Evolutionary conservation across 352 stramenopile genomes (phyloP), one percentile per base, ranked within the genome.

Genomic region (Phytophthora boehmeriae): DNA sequence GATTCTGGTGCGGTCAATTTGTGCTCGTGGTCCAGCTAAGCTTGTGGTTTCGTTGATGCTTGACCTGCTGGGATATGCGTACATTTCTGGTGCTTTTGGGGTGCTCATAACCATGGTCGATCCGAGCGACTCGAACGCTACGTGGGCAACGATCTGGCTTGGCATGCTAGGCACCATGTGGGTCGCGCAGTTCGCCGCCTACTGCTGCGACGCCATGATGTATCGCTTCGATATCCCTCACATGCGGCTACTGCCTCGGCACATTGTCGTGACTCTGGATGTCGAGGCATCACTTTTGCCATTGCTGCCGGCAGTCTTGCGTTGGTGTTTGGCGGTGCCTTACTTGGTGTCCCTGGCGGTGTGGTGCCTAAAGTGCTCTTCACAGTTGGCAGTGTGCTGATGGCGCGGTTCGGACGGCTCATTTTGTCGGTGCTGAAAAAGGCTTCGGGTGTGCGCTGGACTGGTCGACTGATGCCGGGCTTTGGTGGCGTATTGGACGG

Each of bases 401-500:
- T 97, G 20, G 93, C 90, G 8, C 79, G 97, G 5, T 85, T 98
- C 44, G 93, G 93, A 2, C 89, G 97, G 47, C 65, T 98, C n/a
- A 93, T 96, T 19, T 76, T 93, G 11, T 94, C 83, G 11, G 94
- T 98, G 66, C 60, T 98, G 9, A 98, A 98, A 73, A 82, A 95
- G 30, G 90, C 97, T 63, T 88, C 92, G 0, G 91, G 87, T 5
- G 71, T 98, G 52, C 97, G 97, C 54, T 95, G 97, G 66, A 96
- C 93, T 66, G 91, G 93, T 13, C 79, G 92, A 49, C 62, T 98
- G 14, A 88, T 98, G 54, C 95, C 95, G 5, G 95, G 97, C 66
- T 96, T 98, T 66, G 95, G 95, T 23, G 95, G 95, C 9, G 83
- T 97, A 14, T 71, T 98, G 55, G 95, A 98, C 57, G 80, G 89